A percentile compares a stretch with the other conserved stretches of the same genome.
Conservation (phyloP, 352 stramenopile genomes). For the Phytophthora pisi region DNA sequence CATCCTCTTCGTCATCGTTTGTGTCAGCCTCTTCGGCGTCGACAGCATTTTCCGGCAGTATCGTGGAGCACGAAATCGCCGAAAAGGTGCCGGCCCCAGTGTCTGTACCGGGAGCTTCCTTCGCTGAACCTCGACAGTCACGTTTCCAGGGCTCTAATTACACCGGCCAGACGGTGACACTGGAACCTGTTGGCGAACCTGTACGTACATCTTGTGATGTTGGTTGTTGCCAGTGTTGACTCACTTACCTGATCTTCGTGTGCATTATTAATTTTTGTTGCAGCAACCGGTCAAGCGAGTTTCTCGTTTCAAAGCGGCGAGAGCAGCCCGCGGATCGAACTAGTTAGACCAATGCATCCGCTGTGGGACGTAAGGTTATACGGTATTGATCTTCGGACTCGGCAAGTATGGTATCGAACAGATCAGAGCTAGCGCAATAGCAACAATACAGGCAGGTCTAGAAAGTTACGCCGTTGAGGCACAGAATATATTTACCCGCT, state of each 20-base stretch:
- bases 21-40: slow-evolving; percentile 37
- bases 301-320: slow-evolving; percentile 80
- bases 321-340: slow-evolving; percentile 36
- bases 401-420: not conserved
- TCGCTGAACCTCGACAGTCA: slow-evolving; percentile 41
- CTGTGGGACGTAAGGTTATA: too few relatives aligned
- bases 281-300: slow-evolving; percentile 87
- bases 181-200: slow-evolving; percentile 79
- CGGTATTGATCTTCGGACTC: too few relatives aligned
- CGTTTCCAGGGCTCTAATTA: slow-evolving; percentile 75
- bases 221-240: not conserved
- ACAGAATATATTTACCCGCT: slow-evolving; percentile 43
- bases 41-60: slow-evolving; percentile 71
- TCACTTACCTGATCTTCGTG: slow-evolving; percentile 5
- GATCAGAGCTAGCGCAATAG: not conserved
- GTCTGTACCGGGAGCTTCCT: slow-evolving; percentile 14
- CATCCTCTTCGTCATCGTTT: slow-evolving; percentile 15
- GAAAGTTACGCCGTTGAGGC: slow-evolving; percentile 25
- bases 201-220: slow-evolving; percentile 39
- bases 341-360: slow-evolving; percentile 1
- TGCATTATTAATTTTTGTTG: not conserved
- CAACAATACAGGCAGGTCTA: slow-evolving; percentile 10
- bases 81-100: slow-evolving; percentile 28
- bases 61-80: slow-evolving; percentile 66
- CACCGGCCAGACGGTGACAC: slow-evolving; percentile 65